Conservation (phyloP, 192 early-diverging fungal genomes). For the Geranomyces michiganensis region DNA sequence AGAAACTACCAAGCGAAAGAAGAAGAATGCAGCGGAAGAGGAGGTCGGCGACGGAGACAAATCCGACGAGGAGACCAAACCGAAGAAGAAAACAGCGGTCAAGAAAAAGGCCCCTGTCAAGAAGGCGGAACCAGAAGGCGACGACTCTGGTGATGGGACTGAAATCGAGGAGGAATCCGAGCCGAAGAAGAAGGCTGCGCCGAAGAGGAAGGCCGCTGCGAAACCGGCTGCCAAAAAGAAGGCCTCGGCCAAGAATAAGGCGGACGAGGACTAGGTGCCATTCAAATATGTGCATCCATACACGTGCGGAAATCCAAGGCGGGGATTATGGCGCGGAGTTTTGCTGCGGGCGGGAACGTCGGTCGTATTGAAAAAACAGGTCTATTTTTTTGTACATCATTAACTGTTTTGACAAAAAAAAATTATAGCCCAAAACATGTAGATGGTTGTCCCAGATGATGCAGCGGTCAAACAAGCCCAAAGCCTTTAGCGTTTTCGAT, state of each 20-base stretch:
- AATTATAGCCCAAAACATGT: too few relatives aligned
- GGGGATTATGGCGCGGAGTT: too few relatives aligned
- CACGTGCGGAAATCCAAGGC: too few relatives aligned
- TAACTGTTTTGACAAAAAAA: too few relatives aligned
- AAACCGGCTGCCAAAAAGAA: background rate
- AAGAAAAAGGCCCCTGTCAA: background rate
- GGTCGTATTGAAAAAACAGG: too few relatives aligned
- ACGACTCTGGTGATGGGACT: background rate
- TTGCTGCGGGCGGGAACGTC: too few relatives aligned
- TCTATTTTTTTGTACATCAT: too few relatives aligned
- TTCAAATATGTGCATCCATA: too few relatives aligned
- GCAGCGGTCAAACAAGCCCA: slow-evolving; percentile 72
- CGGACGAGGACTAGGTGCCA: background rate
- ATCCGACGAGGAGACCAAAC: slow-evolving; percentile 7
- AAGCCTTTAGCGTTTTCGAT: slow-evolving; percentile 94
- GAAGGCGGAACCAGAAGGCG: background rate
- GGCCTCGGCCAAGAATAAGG: background rate
- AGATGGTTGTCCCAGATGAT: too few relatives aligned
- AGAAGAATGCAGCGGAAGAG: background rate
- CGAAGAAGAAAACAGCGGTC: background rate
- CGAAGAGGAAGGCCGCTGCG: background rate
- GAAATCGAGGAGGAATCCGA: background rate
- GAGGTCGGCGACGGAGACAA: background rate
- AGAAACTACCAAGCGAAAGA: background rate
- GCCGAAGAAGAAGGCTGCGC: background rate